Base-by-base conservation (phyloP, 257 asterid genomes). In the Solanum virginianum region DNA sequence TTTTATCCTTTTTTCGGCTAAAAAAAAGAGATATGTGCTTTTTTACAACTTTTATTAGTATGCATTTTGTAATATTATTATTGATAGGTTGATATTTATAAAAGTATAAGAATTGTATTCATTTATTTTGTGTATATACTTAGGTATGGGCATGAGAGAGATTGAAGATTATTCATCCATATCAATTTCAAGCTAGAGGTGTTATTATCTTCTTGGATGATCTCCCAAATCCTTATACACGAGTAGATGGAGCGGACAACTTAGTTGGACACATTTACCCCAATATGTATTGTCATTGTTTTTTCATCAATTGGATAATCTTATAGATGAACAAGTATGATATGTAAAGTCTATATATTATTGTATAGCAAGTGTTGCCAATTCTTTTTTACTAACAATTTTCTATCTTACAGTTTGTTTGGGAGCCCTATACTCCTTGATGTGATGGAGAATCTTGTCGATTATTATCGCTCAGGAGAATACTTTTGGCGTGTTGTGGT, bases 381-480 rank as follows among this genome's bases (percentile, higher is more conserved):
- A 59, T 3, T 59, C 36, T 8, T 59, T 20, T 20, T 20, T 18
- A 32, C 1, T 7, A 56, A 18, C 22, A 17, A 56, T 56, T 56
- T 56, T n/a, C 22, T 56, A 18, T 17, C 62, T 56, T 56, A 56
- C 10, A 56, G 11, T 56, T 56, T 56, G 62, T 56, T 56, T 56
- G 62, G 62, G 22, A 56, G 62, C 62, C 62, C 22, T 56, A 56
- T 17, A 18, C 36, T 32, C 36, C 36, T 32, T 17, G 22, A 56
- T 56, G 22, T 18, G 20, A 16, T 17, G 22, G 14, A 59, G 22
- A 20, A 11, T 9, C 22, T 11, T 59, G n/a, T 0, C 0, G 91
- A 86, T 60, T 95, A 94, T 32, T 32, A 32, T 32, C 36, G 4
- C 36, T 32, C 4, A 32, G 36, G 36, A 32, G 36, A 32, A 32